phyloP scores from a whole-genome alignment of 139 green algal species.

The Picocystis salinarum region DNA sequence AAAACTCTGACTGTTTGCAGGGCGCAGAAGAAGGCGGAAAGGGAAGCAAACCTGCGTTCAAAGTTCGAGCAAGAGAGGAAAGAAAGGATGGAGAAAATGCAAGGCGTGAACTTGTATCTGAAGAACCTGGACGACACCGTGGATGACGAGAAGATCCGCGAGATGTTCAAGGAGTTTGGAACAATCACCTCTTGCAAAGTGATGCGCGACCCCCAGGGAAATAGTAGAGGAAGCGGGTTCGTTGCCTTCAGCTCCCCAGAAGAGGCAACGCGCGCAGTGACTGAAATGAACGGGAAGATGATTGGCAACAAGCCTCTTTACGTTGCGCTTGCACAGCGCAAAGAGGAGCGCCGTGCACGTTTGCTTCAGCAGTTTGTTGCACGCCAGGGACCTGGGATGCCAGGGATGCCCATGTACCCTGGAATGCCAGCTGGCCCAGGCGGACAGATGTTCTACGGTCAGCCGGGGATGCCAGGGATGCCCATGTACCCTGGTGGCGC shows the following conservation, averaged over 20 bases:
- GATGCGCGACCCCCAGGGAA: constrained; percentile 33
- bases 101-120: constrained; percentile 84
- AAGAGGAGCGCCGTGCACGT: constrained; percentile 23
- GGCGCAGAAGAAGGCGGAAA: constrained; percentile 84
- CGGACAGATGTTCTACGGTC: constrained; percentile 11
- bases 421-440: constrained; percentile 6
- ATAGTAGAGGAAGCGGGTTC: constrained; percentile 73
- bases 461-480: constrained; percentile 10
- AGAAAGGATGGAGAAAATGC: constrained; percentile 26
- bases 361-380: constrained; percentile 45
- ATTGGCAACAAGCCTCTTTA: constrained; percentile 80
- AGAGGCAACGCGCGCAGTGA: constrained; percentile 63
- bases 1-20: constrained; percentile 25
- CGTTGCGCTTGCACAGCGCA: constrained; percentile 67
- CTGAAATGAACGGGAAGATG: constrained; percentile 59
- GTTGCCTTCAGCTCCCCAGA: constrained; percentile 73
- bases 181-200: constrained; percentile 74
- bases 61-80: constrained; percentile 42
- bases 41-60: constrained; percentile 32
- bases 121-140: constrained; percentile 72
- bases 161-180: constrained; percentile 31
- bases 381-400: background rate
- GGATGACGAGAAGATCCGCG: constrained; percentile 40
- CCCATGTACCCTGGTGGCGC: constrained; percentile 27
- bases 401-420: constrained; percentile 9